Evolutionary conservation across 257 asterid genomes (phyloP).

Genomic region (Nicotiana tomentosiformis): DNA sequence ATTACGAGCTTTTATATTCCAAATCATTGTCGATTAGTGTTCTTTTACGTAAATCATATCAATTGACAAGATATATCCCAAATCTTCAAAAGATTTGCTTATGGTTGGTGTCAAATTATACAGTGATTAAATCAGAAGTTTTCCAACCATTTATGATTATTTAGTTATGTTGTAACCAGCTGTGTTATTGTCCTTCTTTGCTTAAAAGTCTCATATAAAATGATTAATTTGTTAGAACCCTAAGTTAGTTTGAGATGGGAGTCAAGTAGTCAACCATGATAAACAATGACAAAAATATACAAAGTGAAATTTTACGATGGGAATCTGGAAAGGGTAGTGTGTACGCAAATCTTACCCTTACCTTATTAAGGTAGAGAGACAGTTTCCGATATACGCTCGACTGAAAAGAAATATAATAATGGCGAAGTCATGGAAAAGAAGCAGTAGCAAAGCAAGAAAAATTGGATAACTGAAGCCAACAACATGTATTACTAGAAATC

Average conservation of each 20-base stretch:
- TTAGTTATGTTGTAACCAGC: constrained; percentile 69
- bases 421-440: too few species aligned
- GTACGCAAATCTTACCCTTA: too few species aligned
- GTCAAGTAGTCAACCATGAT: constrained; percentile 46
- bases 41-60: not conserved
- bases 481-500: too few species aligned
- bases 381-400: too few species aligned
- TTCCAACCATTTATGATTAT: constrained; percentile 36
- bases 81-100: constrained; percentile 21
- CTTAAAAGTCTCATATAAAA: constrained; percentile 37
- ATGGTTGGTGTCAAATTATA: constrained; percentile 22
- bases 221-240: constrained; percentile 27
- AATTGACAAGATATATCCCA: constrained; percentile 21
- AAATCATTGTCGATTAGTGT: not conserved
- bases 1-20: constrained; percentile 7
- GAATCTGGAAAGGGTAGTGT: too few species aligned
- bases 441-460: too few species aligned
- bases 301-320: too few species aligned
- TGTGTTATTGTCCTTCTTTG: constrained; percentile 40
- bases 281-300: too few species aligned
- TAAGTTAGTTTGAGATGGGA: constrained; percentile 9
- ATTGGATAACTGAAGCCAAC: too few species aligned
- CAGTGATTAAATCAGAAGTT: constrained; percentile 13
- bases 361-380: too few species aligned
- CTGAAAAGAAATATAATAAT: too few species aligned